Percentiles rank a stretch among this genome's conserved stretches.
Conservation (phyloP, 768 basidiomycete genomes). For the Mycena indigotica region DNA sequence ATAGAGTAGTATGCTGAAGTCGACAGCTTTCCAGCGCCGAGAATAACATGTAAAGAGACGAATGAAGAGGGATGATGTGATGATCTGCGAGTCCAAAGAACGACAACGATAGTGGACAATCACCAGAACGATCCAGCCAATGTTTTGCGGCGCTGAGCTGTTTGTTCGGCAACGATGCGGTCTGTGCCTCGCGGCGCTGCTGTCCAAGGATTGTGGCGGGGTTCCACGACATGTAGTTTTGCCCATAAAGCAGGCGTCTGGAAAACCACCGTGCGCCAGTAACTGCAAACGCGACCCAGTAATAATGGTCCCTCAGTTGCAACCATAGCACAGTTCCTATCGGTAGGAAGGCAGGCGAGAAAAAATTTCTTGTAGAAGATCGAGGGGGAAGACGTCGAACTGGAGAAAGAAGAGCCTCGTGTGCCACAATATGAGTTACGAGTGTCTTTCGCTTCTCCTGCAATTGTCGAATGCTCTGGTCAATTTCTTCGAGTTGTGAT, state of each 20-base stretch:
- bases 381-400: not conserved
- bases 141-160: not conserved
- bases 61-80: not conserved
- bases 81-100: not conserved
- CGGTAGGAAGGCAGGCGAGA: not conserved
- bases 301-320: not conserved
- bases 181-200: not conserved
- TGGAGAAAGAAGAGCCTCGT: not conserved
- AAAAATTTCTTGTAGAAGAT: not conserved
- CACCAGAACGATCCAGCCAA: not conserved
- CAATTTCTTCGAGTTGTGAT: not conserved
- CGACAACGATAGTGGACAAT: not conserved
- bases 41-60: not conserved
- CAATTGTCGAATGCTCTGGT: not conserved
- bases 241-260: not conserved
- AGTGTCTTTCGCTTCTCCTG: not conserved
- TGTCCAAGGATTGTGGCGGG: not conserved
- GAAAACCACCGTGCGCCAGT: not conserved
- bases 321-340: not conserved
- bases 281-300: not conserved
- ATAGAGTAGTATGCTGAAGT: not conserved
- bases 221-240: not conserved
- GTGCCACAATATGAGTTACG: not conserved
- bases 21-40: not conserved
- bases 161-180: not conserved